phyloP scores from a whole-genome alignment of 2,329 filamentous ascomycete genomes.

The Penicillium glabrum region DNA sequence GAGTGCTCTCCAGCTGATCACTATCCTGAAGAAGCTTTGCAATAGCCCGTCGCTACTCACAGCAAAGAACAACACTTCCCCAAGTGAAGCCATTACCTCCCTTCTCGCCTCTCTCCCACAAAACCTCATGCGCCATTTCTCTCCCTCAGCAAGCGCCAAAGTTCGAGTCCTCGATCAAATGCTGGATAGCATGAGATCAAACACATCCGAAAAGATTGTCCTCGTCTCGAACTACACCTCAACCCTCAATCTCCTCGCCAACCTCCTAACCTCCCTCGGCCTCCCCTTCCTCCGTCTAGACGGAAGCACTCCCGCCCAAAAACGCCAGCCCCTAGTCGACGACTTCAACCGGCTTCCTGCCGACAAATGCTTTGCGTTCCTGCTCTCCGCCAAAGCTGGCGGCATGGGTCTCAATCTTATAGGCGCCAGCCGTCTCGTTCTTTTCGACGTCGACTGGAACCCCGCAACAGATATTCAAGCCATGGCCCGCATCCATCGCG shows the following conservation, averaged over 20 bases:
- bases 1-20: constrained; percentile 67
- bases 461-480: constrained; percentile 71
- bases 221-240: constrained; percentile 76
- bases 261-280: constrained; percentile 59
- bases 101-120: constrained; percentile 56
- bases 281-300: constrained; percentile 68
- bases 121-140: constrained; percentile 53
- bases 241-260: constrained; percentile 66
- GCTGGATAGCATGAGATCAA: constrained; percentile 59
- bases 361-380: constrained; percentile 63
- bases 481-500: constrained; percentile 72
- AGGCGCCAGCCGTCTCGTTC: constrained; percentile 66
- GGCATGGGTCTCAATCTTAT: constrained; percentile 70
- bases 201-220: constrained; percentile 68
- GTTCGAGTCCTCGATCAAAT: constrained; percentile 66
- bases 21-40: constrained; percentile 71
- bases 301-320: constrained; percentile 62
- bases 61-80: constrained; percentile 48
- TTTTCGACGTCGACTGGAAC: constrained; percentile 77
- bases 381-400: constrained; percentile 71
- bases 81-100: constrained; percentile 48
- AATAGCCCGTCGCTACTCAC: constrained; percentile 67
- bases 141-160: constrained; percentile 63
- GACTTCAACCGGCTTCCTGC: constrained; percentile 64
- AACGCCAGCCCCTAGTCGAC: constrained; percentile 68